These are phyloP conservation scores for Amanita fuliginea DNA, from an alignment of 768 basidiomycete species.

Conservation along the genomic window DNA sequence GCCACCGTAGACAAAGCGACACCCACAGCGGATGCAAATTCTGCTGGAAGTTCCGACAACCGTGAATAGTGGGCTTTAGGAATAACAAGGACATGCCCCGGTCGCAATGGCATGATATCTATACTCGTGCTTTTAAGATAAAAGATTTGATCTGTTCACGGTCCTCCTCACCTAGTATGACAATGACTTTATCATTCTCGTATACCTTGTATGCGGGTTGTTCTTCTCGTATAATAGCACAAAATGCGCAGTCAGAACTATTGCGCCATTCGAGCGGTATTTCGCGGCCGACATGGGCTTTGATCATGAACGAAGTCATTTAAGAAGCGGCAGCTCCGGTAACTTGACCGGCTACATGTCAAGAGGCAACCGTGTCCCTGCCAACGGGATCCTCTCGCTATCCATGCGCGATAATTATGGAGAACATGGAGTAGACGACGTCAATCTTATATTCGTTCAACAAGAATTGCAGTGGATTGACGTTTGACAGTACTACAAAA, in stretches of 20 bases:
- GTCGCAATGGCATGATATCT: conserved; percentile 62
- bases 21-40: conserved; percentile 48
- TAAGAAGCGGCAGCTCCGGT: conserved; percentile 15
- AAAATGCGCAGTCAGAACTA: conserved; percentile 48
- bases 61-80: conserved; percentile 54
- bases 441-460: conserved; percentile 13
- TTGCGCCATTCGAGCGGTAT: conserved; percentile 37
- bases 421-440: conserved; percentile 46
- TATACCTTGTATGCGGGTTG: conserved; percentile 38
- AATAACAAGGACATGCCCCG: conserved; percentile 60
- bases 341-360: conserved; percentile 14
- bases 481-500: conserved; percentile 42
- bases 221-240: conserved; percentile 46
- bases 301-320: conserved; percentile 72
- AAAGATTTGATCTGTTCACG: background rate
- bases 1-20: conserved; percentile 51
- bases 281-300: conserved; percentile 40
- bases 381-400: conserved; percentile 21
- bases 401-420: conserved; percentile 31
- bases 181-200: conserved; percentile 53
- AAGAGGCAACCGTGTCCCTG: conserved; percentile 21
- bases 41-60: conserved; percentile 54
- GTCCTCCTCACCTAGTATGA: conserved; percentile 41
- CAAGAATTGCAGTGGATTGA: background rate
- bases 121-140: background rate